Base-by-base conservation (phyloP, 805 yeast genomes). In the Yarrowia keelungensis region DNA sequence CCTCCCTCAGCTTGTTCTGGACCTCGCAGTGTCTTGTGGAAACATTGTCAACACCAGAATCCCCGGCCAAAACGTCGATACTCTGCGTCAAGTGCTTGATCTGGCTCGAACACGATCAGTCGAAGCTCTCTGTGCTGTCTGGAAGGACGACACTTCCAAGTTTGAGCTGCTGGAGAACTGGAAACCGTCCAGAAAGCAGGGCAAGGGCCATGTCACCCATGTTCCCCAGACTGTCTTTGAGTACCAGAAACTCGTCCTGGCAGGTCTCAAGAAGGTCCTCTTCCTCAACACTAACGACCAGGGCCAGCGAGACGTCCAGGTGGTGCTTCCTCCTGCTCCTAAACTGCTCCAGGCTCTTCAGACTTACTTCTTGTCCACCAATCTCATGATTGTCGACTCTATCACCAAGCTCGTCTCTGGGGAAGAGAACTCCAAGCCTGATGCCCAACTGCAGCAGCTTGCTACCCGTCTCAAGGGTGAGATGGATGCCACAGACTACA, bases 91-190 rank as follows among this genome's bases (percentile, higher is more conserved):
- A 5, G 72, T 79, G 16, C 78, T 81, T 1, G 71, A 80, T 2
- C 72, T 78, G 2, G 75, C 83, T 3, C 77, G 84, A 41, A 83
- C 83, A 46, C 78, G 83, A 35, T 77, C 83, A 19, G 78, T 85
- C 15, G 79, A 81, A 22, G 85, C 84, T 0, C 81, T 85, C 4
- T 82, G 87, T 67, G 78, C 82, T 0, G 76, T 84, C 4, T 87
- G 87, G 84, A 74, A 81, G 43, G 80, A 84, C 68, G 90, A 87
- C 71, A 78, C 85, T 36, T 75, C 78, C 47, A 71, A 71, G 46
- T 73, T 82, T 38, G 74, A 76, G 7, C 56, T 72, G 9, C 69
- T 81, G 7, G 87, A 85, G 70, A 79, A 81, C 68, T 83, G 83
- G 81, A 64, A 73, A 19, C 65, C 65, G 19, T 43, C 51, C 5